These are phyloP conservation scores for Aquilaria sinensis DNA, from an alignment of 345 rosid species.

Conservation along the genomic window DNA sequence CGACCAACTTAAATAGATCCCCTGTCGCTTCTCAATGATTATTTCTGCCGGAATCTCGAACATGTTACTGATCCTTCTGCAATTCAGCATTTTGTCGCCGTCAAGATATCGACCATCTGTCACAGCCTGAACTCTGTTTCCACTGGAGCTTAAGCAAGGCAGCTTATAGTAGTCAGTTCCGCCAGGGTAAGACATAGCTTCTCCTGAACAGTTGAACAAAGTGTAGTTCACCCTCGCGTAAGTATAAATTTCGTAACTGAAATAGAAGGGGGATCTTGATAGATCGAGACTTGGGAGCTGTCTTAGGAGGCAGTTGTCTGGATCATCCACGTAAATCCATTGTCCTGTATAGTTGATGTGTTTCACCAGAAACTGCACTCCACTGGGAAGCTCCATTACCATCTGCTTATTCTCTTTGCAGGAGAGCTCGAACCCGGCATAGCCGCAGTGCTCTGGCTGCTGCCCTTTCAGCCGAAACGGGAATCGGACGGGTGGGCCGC, in stretches of 20 bases:
- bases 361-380: conserved; percentile 5
- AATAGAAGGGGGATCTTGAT: conserved; percentile 3
- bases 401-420: conserved; percentile 9
- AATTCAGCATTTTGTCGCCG: background rate
- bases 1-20: background rate
- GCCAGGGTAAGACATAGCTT: background rate
- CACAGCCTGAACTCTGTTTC: background rate
- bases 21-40: background rate
- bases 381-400: conserved; percentile 1
- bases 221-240: background rate
- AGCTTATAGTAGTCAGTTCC: no score
- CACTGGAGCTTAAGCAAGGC: background rate
- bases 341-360: conserved; percentile 7
- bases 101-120: background rate
- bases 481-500: conserved; percentile 5
- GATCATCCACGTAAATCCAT: conserved; percentile 3
- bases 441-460: conserved; percentile 12
- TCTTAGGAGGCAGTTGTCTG: background rate
- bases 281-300: conserved; percentile 7
- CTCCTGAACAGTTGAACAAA: conserved; percentile 6
- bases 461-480: conserved; percentile 8
- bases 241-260: background rate
- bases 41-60: background rate
- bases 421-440: conserved; percentile 10
- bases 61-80: conserved; percentile 3